These are phyloP conservation scores for Citrullus mucosospermus DNA, from an alignment of 306 rosid genomes.

Conservation along the genomic window DNA sequence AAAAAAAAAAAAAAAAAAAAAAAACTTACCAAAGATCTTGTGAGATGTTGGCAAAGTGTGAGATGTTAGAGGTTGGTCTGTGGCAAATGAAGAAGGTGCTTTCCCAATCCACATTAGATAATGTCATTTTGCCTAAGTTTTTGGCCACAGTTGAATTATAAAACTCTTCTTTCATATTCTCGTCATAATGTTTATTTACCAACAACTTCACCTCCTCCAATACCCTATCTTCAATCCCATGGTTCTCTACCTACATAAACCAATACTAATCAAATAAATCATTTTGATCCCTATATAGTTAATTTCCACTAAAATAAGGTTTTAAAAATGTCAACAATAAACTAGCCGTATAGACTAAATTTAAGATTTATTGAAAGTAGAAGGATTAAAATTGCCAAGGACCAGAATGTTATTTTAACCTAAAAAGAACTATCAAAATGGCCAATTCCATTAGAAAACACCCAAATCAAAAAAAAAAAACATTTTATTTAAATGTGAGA, in stretches of 20 bases:
- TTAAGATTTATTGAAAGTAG: too few relatives aligned
- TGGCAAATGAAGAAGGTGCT: conserved; percentile 72
- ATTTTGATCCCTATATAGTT: background rate
- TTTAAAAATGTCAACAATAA: too few relatives aligned
- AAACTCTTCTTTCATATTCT: conserved; percentile 48
- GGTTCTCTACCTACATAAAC: conserved; percentile 55
- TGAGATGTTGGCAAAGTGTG: conserved; percentile 33
- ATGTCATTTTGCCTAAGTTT: conserved; percentile 22
- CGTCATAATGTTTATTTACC: conserved; percentile 54
- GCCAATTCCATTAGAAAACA: too few relatives aligned
- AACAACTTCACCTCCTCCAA: conserved; percentile 65
- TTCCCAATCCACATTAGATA: conserved; percentile 63
- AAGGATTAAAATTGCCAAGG: too few relatives aligned
- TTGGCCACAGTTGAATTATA: conserved; percentile 52
- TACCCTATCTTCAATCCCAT: conserved; percentile 45
- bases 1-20: background rate
- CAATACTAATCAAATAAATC: too few relatives aligned
- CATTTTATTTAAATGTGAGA: too few relatives aligned
- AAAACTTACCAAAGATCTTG: conserved; percentile 45
- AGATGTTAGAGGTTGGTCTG: conserved; percentile 55
- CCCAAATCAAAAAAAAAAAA: too few relatives aligned
- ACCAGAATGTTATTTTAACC: too few relatives aligned
- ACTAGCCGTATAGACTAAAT: too few relatives aligned
- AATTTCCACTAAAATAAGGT: too few relatives aligned
- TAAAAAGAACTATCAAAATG: too few relatives aligned